Evolutionary conservation across 2,329 filamentous ascomycete genomes (phyloP), one percentile per base, ranked within the genome.

Genomic region (Leptographium lundbergii): DNA sequence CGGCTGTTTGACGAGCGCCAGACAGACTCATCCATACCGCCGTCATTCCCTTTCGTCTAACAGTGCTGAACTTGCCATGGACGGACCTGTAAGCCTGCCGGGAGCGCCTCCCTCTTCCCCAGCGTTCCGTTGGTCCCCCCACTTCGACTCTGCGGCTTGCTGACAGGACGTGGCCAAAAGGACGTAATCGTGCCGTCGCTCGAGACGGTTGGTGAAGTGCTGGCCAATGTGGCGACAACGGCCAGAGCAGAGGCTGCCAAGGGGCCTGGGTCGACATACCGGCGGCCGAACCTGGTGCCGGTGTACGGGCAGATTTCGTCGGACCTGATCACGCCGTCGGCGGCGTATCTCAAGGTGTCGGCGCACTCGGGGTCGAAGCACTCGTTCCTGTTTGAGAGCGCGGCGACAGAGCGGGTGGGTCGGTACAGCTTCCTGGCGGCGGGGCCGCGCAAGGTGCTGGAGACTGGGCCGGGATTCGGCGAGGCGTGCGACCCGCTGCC

Each of bases 371-470:
- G 81, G 65, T 88, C 88, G 55, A 85, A 48, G 32, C 57, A 62
- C 50, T 96, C 92, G 4, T 97, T 96, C 71, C 82, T 99, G 54
- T 95, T 96, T 72, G 94, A 99, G 74, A 96, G 91, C 67, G 94
- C 92, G 29, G 91, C 91, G 25, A 69, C 91, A 32, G 92, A 97
- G 73, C 91, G 87, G 22, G 90, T 99, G 64, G 92, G 92, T 60
- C 82, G 94, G 67, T 97, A 96, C 73, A 96, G 90, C 76, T 99
- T 99, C 73, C 82, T 99, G 61, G 62, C 57, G 9, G 89, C 88
- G 66, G 86, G 87, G 71, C 80, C 81, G 50, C 74, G 80, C 79
- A 94, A 95, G 73, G 81, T 96, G 61, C 78, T 99, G 66, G 87
- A 87, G 68, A 95, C 92, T 0, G 94, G 94, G 13, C 85, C 89